phyloP scores from a whole-genome alignment of 305 asterid genomes.

The Solanum chacoense region DNA sequence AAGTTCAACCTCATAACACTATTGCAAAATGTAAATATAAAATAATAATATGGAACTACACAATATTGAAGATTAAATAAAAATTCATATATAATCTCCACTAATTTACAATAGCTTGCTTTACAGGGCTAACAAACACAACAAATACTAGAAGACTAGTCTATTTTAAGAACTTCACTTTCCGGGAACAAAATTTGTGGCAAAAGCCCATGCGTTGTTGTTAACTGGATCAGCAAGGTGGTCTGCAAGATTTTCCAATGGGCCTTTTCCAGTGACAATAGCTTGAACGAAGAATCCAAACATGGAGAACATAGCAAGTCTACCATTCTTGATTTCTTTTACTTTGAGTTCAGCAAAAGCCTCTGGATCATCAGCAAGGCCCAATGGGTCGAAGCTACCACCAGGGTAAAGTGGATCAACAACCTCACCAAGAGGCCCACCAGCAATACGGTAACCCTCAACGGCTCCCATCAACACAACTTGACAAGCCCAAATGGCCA shows the following conservation, averaged over 20 bases:
- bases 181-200: constrained; percentile 13
- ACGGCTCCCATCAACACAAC: constrained; percentile 16
- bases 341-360: constrained; percentile 19
- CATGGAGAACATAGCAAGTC: constrained; percentile 14
- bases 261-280: constrained; percentile 10
- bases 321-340: constrained; percentile 11
- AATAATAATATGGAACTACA: not conserved
- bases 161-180: not conserved
- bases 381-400: constrained; percentile 16
- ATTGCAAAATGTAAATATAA: not conserved
- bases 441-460: constrained; percentile 13
- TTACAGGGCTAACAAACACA: not conserved
- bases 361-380: constrained; percentile 16
- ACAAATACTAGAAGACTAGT: not conserved
- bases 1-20: not conserved
- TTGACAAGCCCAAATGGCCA: constrained; percentile 18
- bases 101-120: not conserved
- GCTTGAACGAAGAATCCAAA: constrained; percentile 12
- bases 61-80: not conserved
- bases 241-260: constrained; percentile 9
- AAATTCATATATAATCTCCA: not conserved
- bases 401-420: constrained; percentile 12
- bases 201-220: constrained; percentile 11
- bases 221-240: constrained; percentile 14
- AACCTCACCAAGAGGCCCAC: constrained; percentile 14